Evolutionary conservation across 2,329 filamentous ascomycete species (phyloP).

Genomic region (Lachnellula hyalina): DNA sequence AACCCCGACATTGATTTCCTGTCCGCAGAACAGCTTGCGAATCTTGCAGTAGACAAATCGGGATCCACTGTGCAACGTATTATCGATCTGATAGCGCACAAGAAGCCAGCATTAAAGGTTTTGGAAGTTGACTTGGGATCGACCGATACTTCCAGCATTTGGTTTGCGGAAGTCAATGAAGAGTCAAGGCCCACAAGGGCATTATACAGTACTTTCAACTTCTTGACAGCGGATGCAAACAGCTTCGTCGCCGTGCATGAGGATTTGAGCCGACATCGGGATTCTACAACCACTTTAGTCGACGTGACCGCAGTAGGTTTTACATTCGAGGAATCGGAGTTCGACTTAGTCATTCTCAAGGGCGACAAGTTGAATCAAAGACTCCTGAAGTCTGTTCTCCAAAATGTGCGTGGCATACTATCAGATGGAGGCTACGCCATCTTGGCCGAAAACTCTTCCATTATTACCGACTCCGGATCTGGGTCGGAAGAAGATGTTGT

Average conservation of each 20-base stretch:
- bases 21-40: constrained; percentile 1
- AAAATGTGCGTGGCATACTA: constrained; percentile 5
- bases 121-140: constrained; percentile 30
- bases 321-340: neutral
- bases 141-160: constrained; percentile 23
- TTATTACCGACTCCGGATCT: constrained; percentile 27
- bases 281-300: neutral
- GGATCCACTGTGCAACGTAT: constrained; percentile 13
- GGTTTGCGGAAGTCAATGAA: constrained; percentile 21
- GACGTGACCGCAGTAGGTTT: neutral
- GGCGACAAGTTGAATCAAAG: neutral
- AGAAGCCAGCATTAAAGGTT: constrained; percentile 31
- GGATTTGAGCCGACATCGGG: neutral
- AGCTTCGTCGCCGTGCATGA: constrained; percentile 9
- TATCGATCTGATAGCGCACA: constrained; percentile 34
- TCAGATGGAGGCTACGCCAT: constrained; percentile 2
- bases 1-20: constrained; percentile 22
- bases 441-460: constrained; percentile 2
- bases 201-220: constrained; percentile 6
- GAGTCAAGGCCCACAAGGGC: constrained; percentile 10
- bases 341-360: constrained; percentile 10
- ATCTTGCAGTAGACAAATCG: neutral
- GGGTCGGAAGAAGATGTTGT: constrained; percentile 44
- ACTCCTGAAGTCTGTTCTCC: neutral
- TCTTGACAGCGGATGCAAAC: constrained; percentile 9